These are phyloP conservation scores for Eucalyptus coolabah DNA, from an alignment of 345 rosid genomes.

Conservation along the genomic window DNA sequence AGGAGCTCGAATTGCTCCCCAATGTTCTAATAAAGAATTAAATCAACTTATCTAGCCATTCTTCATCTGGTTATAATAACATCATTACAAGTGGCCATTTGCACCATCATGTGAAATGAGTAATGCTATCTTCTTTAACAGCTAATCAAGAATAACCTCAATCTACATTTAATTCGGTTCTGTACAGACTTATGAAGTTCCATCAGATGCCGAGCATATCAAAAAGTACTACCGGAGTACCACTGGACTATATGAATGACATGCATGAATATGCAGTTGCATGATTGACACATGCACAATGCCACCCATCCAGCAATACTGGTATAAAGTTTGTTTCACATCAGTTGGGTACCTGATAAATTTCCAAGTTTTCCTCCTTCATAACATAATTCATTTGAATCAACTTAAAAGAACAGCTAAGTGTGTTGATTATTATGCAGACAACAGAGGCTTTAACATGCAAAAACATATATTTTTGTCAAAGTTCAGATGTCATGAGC, in stretches of 20 bases:
- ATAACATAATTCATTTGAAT: not conserved
- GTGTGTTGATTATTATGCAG: not conserved
- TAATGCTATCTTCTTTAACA: not conserved
- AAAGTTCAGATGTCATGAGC: not conserved
- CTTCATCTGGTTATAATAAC: not conserved
- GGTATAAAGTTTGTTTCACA: not conserved
- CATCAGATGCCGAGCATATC: not conserved
- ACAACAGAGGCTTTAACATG: not conserved
- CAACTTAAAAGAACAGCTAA: not conserved
- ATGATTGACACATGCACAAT: not conserved
- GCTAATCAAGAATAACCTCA: not conserved
- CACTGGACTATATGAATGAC: not conserved
- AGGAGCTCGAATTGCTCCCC: not conserved
- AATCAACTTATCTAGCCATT: not conserved
- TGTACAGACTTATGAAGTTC: not conserved
- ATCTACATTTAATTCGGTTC: not conserved
- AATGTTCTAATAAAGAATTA: not conserved
- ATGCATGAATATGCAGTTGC: not conserved
- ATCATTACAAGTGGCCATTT: not conserved
- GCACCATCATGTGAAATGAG: not conserved
- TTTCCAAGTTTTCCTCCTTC: not conserved
- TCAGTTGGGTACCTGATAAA: not conserved
- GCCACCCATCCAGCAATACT: not conserved
- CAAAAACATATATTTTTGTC: not conserved
- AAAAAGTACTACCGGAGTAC: not conserved